These are phyloP conservation scores for Hippophae rhamnoides DNA, from an alignment of 306 rosid species.

Conservation along the genomic window DNA sequence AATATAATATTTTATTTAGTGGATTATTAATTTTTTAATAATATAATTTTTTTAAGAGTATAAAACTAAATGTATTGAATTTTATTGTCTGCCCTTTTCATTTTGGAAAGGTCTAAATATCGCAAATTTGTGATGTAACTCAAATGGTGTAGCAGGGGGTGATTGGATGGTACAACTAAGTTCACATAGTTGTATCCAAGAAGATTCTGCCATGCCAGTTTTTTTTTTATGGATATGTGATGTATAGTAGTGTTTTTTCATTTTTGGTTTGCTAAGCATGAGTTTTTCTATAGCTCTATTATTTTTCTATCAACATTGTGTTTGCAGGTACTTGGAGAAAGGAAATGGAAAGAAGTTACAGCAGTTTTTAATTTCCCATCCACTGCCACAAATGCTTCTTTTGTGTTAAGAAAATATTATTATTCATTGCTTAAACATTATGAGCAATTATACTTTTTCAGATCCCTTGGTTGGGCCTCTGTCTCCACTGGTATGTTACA, in stretches of 20 bases:
- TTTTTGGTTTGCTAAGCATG: not conserved
- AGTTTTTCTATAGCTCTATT: constrained; percentile 7
- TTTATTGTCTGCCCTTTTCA: too few relatives aligned
- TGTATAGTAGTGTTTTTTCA: not conserved
- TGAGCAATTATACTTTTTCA: constrained; percentile 69
- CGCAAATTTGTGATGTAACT: too few relatives aligned
- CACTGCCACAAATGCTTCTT: constrained; percentile 91
- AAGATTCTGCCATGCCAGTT: too few relatives aligned
- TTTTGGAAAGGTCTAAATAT: too few relatives aligned
- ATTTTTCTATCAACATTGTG: constrained; percentile 12
- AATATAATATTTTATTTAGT: too few relatives aligned
- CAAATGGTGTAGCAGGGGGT: too few relatives aligned
- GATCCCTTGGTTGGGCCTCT: constrained; percentile 41
- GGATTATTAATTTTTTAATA: too few relatives aligned
- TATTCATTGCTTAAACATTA: constrained; percentile 63
- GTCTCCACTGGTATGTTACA: constrained; percentile 29
- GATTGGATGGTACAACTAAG: too few relatives aligned
- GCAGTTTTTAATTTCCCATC: constrained; percentile 82
- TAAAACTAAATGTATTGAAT: too few relatives aligned
- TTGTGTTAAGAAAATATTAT: constrained; percentile 82
- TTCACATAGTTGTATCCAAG: too few relatives aligned
- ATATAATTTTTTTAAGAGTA: too few relatives aligned
- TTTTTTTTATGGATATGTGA: not conserved
- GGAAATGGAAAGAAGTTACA: constrained; percentile 90
- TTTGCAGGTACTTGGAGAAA: constrained; percentile 62